Base-by-base conservation (phyloP, 805 yeast genomes). In the Lipomyces sp. region DNA sequence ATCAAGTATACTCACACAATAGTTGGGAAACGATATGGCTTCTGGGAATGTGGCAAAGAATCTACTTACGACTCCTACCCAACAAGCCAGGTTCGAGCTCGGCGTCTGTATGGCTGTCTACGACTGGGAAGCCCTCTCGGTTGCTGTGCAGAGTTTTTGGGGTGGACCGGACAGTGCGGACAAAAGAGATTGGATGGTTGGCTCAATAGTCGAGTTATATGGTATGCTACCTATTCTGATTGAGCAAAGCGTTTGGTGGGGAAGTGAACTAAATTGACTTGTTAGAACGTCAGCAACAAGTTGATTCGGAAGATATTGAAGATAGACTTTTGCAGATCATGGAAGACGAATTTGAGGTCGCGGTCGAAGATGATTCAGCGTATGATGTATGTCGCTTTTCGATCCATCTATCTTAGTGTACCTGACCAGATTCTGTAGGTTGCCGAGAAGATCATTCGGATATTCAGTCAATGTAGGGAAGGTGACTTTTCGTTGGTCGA, bases 101-200 rank as follows among this genome's bases (percentile, higher is more conserved):
- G 99, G 98, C 10, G 93, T 91, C 1, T 88, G 97, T 37, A 90
- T 93, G 96, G 87, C 90, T 45, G 79, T 95, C n/a, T 86, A 93
- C 77, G 83, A 84, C 65, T 95, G 99, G 99, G 95, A 92, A 66
- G 92, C 90, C 32, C 80, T 95, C 60, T 83, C 85, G 57, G 89
- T 90, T 0, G 99, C 99, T 0, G 98, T 95, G 8, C 96, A 86
- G 4, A 92, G 90, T 76, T 81, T 83, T 37, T 95, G 99, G 98
- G 99, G 99, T 66, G 99, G 99, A 0, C 87, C 97, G 13, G 90
- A 90, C 45, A 88, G 96, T 13, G 86, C 84, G 0, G 98, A 90
- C 50, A 95, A 95, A 77, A 84, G 99, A 75, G 99, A 95, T 76
- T 95, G 99, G 99, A 84, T 94, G 70, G 86, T 90, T 3, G 96